Evolutionary conservation across 116 monocot species (phyloP), one percentile per base, ranked within the genome.

Genomic region (Phalaenopsis hybrid): DNA sequence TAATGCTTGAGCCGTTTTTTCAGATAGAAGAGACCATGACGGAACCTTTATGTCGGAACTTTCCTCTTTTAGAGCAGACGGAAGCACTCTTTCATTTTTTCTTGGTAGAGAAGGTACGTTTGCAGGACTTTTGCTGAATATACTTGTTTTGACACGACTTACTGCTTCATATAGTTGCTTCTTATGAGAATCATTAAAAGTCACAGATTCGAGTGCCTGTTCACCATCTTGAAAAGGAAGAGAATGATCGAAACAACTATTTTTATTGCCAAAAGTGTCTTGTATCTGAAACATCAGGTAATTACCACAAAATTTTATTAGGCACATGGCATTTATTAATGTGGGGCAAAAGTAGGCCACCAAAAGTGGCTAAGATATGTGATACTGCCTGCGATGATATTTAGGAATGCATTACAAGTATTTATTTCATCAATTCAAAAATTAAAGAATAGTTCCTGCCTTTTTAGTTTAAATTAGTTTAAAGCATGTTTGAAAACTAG

Each of bases 151-250:
- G 44, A 12, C 51, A 77, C 25, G 28, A 50, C 12, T 51, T 50
- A 15, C 12, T 77, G 25, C 20, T 18, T 77, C 77, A 77, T 28
- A 77, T 50, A 49, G 77, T 8, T 23, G 77, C 77, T 51, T 51
- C 50, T 77, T 77, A 52, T 25, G 77, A 51, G 77, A 77, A 25
- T 77, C 50, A 51, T 5, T 48, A 25, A 77, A 77, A 12, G 25
- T 25, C 51, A 51, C 50, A 50, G 50, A 51, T 51, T 77, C 50
- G 15, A 51, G 16, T 23, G 21, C 51, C 9, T 77, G 11, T 28
- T 51, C 44, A 48, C 20, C 77, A 77, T 77, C 77, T 77, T 77
- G 50, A 77, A 11, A 28, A 77, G 77, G 51, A 48, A 77, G 50
- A n/a, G 51, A 77, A 52, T 77, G 28, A 51, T 77, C 28, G 44